Evolutionary conservation across 2,329 filamentous ascomycete species (phyloP), one percentile per base, ranked within the genome.

Genomic region (Fusarium guadeloupense): DNA sequence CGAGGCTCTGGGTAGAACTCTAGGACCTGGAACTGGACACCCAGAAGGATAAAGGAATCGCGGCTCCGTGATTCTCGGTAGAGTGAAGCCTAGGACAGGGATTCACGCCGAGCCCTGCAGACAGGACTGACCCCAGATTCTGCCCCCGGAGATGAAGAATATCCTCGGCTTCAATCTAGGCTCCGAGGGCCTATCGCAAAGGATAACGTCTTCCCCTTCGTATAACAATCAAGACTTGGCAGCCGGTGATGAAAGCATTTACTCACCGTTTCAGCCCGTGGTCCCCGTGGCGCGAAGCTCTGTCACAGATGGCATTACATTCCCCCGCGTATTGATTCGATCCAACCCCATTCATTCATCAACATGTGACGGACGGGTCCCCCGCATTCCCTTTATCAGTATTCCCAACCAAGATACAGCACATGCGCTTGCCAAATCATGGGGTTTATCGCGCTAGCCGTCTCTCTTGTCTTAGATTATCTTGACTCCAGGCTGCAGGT

Each of bases 391-490:
- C 37, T n/a, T 51, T n/a, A 33, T 47, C 31, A 31, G 35, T 21
- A 28, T 19, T 39, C 25, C 6, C 35, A 58, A 42, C 41, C 21
- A 39, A 46, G 39, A 42, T 59, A 46, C 37, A 44, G 57, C 59
- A 59, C 59, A 63, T 63, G 59, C 59, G 20, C 59, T 37, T 63
- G 31, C 53, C 33, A 40, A 54, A 63, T 63, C 59, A 63, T 63
- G 59, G 59, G 59, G 54, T 63, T 63, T 45, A 33, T 44, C 54
- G 53, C 54, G 34, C 48, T 49, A 58, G 38, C 25, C 14, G 19
- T 25, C 12, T n/a, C 34, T 45, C 40, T 25, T 59, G 59, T 63
- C 59, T 63, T 37, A 37, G 53, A 41, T 54, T 43, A 28, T 53
- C 50, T 45, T 45, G 60, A 50, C 51, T 30, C 33, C 19, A 26